Percentiles rank a stretch among this genome's conserved stretches.
Evolutionary conservation across 768 basidiomycete species (phyloP).

Genomic region (Pleurotus sapidus): DNA sequence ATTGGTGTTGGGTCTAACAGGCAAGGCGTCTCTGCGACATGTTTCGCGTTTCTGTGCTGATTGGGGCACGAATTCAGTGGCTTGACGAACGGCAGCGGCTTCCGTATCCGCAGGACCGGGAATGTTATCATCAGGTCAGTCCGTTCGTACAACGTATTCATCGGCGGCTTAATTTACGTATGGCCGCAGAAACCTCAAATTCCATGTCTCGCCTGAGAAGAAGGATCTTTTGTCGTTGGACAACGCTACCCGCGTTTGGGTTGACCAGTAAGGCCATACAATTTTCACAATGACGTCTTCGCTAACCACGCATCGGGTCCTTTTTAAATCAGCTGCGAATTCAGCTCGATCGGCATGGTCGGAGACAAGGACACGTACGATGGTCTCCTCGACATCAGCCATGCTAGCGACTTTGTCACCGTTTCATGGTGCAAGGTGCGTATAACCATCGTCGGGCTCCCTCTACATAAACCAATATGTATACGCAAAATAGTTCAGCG

Average conservation of each 20-base stretch:
- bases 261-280: background rate
- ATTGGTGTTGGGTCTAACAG: background rate
- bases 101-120: background rate
- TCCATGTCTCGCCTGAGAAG: background rate
- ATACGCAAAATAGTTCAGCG: constrained; percentile 5
- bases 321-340: background rate
- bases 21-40: background rate
- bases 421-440: constrained; percentile 1
- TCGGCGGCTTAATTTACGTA: background rate
- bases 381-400: background rate
- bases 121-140: constrained; percentile 4
- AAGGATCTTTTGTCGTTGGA: background rate
- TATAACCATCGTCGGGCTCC: background rate
- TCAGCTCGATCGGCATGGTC: background rate
- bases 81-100: background rate
- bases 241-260: background rate
- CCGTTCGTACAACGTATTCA: too few relatives aligned
- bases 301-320: background rate
- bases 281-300: background rate
- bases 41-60: background rate
- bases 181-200: background rate
- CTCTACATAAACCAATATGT: background rate
- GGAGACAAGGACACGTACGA: background rate
- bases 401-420: constrained; percentile 1
- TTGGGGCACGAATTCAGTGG: background rate